These are phyloP conservation scores for Talaromyces atroroseus DNA, from an alignment of 2,329 filamentous ascomycete genomes.

Conservation along the genomic window DNA sequence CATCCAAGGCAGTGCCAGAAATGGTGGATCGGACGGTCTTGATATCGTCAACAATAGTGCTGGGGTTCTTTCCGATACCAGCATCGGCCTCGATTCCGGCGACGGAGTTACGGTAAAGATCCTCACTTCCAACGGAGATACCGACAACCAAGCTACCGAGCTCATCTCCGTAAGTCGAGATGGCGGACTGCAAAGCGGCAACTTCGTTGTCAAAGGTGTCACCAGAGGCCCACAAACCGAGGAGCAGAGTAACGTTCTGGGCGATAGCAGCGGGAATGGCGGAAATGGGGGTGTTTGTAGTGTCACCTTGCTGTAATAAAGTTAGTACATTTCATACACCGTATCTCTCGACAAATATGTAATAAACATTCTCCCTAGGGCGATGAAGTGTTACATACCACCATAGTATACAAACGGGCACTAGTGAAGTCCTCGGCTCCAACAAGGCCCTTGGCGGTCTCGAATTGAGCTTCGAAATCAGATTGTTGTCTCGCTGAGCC, in stretches of 20 bases:
- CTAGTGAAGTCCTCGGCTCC: slow-evolving; percentile 41
- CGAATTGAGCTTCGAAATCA: slow-evolving; percentile 43
- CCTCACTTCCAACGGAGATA: slow-evolving; percentile 82
- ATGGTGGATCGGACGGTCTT: slow-evolving; percentile 60
- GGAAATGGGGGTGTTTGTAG: slow-evolving; percentile 58
- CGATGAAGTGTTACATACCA: slow-evolving; percentile 31
- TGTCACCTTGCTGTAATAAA: slow-evolving; percentile 41
- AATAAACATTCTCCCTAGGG: neutral
- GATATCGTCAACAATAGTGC: slow-evolving; percentile 64
- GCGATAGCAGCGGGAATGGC: slow-evolving; percentile 79
- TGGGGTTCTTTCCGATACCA: slow-evolving; percentile 58
- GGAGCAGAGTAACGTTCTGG: slow-evolving; percentile 70
- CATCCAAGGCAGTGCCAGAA: slow-evolving; percentile 50
- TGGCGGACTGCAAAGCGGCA: slow-evolving; percentile 63
- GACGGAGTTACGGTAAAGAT: slow-evolving; percentile 74
- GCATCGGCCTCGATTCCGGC: slow-evolving; percentile 60
- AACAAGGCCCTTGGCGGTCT: slow-evolving; percentile 39
- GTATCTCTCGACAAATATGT: too few species aligned
- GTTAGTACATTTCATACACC: slow-evolving; percentile 1
- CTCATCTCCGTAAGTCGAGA: slow-evolving; percentile 60
- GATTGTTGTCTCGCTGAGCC: slow-evolving; percentile 37
- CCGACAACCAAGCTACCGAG: slow-evolving; percentile 60
- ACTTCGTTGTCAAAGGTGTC: slow-evolving; percentile 64
- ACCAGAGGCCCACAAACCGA: slow-evolving; percentile 78
- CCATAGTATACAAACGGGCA: slow-evolving; percentile 58